Base-by-base conservation (phyloP, 352 stramenopile genomes). In the Globisporangium paroecandrum region DNA sequence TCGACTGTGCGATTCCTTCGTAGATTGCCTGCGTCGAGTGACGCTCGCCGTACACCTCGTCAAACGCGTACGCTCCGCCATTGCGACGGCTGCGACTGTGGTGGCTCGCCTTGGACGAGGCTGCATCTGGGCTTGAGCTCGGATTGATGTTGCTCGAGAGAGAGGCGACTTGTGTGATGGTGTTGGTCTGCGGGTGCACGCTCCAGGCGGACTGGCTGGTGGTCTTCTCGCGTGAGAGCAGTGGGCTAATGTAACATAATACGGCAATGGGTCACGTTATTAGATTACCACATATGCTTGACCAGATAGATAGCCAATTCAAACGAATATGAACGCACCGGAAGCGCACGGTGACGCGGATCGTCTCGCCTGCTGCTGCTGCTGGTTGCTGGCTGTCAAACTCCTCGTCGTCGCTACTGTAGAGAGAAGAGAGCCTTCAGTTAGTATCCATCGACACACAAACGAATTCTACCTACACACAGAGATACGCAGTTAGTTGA, bases 21-120 rank as follows among this genome's bases (percentile, higher is more conserved):
- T 64, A 74, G 27, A 74, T 70, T 24, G 22, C 51, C 4, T 63
- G 46, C 34, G 79, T 88, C 32, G 79, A 86, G 65, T 83, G 72
- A 12, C 77, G 49, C 3, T 69, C 69, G 27, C 76, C 66, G 46
- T 86, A 86, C 20, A 88, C 76, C 64, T 83, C 76, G 41, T 88
- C 79, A 64, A 88, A 88, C 8, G 76, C 69, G 69, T 85, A 88
- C 60, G 75, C 54, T 65, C 47, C 29, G 20, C 29, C 24, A 12
- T 7, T 15, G 47, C n/a, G 20, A 18, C 47, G 47, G 15, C 47
- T 55, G 8, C n/a, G 20, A 15, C 47, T 55, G n/a, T 27, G 20
- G 15, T 2, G 47, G 47, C n/a, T 24, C 47, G 47, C n/a, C 8
- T n/a, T 15, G 7, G 47, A 27, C 13, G 47, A 15, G 2, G 6